Conservation (phyloP, 108 stramenopile species). For the Cyclotella sp. region DNA sequence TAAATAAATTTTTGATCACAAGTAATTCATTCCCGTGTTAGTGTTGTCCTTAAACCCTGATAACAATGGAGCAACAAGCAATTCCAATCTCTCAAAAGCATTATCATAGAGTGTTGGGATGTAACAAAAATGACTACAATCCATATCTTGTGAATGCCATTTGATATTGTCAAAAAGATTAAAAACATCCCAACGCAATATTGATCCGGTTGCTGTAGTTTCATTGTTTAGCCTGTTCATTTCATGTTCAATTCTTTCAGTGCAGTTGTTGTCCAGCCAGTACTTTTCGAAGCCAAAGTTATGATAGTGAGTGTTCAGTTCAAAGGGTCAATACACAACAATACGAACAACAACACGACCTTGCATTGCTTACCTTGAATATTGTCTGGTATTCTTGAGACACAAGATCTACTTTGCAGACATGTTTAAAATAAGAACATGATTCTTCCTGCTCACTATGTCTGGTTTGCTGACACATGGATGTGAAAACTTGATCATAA, state of each 20-base stretch:
- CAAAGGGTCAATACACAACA: background rate
- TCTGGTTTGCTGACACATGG: background rate
- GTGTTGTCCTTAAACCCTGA: background rate
- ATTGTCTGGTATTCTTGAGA: slow-evolving; percentile 18
- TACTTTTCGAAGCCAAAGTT: background rate
- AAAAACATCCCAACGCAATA: slow-evolving; percentile 28
- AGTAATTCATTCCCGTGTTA: background rate
- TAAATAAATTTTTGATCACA: no score
- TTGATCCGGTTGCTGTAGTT: slow-evolving; percentile 15
- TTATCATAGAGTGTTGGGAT: slow-evolving; percentile 12
- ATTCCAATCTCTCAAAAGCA: slow-evolving; percentile 14
- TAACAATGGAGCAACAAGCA: slow-evolving; percentile 2
- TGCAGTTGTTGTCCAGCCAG: slow-evolving; percentile 28
- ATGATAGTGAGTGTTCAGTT: background rate
- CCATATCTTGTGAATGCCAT: slow-evolving; percentile 26
- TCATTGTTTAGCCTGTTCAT: background rate
- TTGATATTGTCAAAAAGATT: slow-evolving; percentile 16
- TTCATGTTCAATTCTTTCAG: slow-evolving; percentile 17
- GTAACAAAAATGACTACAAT: slow-evolving; percentile 18
- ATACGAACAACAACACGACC: background rate
- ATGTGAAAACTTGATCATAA: slow-evolving; percentile 20
- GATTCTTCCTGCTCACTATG: background rate
- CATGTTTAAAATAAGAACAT: slow-evolving; percentile 8
- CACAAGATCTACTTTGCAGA: slow-evolving; percentile 10
- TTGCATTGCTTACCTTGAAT: slow-evolving; percentile 8